These are phyloP conservation scores for Fusarium chuoi DNA, from an alignment of 2,329 filamentous ascomycete species.

Conservation along the genomic window DNA sequence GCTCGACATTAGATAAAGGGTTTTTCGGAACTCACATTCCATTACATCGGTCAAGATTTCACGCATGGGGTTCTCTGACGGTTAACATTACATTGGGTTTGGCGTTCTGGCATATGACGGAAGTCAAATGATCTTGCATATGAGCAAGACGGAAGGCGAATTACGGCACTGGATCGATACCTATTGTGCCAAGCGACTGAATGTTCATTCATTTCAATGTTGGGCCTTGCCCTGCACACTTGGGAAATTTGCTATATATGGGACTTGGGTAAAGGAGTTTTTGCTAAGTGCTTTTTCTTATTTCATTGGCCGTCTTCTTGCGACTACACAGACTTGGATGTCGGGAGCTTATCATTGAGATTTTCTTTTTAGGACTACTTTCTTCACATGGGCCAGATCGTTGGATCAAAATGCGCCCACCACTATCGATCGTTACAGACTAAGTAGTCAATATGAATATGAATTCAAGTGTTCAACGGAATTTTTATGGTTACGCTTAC, in stretches of 20 bases:
- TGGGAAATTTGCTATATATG: conserved; percentile 34
- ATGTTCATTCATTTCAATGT: conserved; percentile 34
- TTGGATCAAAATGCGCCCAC: conserved; percentile 20
- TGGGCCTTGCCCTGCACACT: conserved; percentile 16
- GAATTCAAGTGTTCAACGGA: not conserved
- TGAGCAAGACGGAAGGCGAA: conserved; percentile 35
- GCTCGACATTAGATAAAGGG: conserved; percentile 76
- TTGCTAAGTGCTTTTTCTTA: conserved; percentile 23
- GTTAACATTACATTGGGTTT: conserved; percentile 38
- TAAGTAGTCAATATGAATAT: conserved; percentile 33
- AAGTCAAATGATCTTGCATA: conserved; percentile 36
- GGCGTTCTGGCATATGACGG: conserved; percentile 43
- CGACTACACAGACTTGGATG: conserved; percentile 17
- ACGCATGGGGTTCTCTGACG: conserved; percentile 19
- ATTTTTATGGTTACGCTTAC: not conserved
- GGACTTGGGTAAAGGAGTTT: conserved; percentile 42
- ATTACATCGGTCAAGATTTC: conserved; percentile 16
- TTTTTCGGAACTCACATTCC: conserved; percentile 32
- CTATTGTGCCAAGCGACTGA: conserved; percentile 21
- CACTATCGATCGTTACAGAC: conserved; percentile 38
- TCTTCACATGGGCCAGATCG: not conserved
- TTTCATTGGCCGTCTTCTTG: conserved; percentile 13
- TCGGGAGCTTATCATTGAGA: not conserved
- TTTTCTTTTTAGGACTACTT: not conserved
- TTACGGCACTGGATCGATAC: conserved; percentile 27